Evolutionary conservation across 1,139 yeast genomes (phyloP).

Genomic region (Debaryomyces udenii): DNA sequence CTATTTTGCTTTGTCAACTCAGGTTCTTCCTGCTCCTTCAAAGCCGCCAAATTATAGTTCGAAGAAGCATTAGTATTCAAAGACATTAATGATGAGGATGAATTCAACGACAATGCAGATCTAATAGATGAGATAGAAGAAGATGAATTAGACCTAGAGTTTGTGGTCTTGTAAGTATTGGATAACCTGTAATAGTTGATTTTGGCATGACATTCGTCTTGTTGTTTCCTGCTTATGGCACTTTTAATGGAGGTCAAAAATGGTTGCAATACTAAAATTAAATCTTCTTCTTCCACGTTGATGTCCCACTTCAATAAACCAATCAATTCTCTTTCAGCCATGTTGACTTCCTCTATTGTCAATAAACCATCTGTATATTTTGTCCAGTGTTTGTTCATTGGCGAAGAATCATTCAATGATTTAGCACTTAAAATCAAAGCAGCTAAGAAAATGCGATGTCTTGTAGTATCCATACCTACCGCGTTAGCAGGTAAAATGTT

Average conservation of each 20-base stretch:
- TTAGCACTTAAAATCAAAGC: constrained; percentile 88
- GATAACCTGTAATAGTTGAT: constrained; percentile 44
- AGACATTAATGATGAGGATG: constrained; percentile 15
- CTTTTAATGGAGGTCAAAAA: constrained; percentile 73
- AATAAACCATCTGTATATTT: constrained; percentile 85
- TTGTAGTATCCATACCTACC: constrained; percentile 89
- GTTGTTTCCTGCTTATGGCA: constrained; percentile 29
- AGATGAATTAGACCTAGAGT: constrained; percentile 16
- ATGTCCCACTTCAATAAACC: constrained; percentile 84
- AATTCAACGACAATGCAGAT: constrained; percentile 15
- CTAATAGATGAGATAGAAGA: constrained; percentile 17
- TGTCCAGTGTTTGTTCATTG: constrained; percentile 96
- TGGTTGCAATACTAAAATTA: constrained; percentile 68
- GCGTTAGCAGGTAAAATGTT: constrained; percentile 83
- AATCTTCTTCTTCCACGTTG: constrained; percentile 67
- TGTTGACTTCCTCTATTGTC: constrained; percentile 75
- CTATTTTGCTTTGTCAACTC: constrained; percentile 12
- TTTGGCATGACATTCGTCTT: constrained; percentile 37
- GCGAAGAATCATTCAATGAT: constrained; percentile 88
- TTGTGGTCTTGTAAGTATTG: constrained; percentile 24
- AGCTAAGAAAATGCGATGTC: constrained; percentile 89
- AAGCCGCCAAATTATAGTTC: constrained; percentile 8
- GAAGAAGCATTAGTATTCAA: constrained; percentile 8
- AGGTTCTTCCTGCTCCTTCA: constrained; percentile 4
- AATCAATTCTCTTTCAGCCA: constrained; percentile 87